Base-by-base conservation (phyloP, 805 yeast genomes). In the Lachancea nothofagi region DNA sequence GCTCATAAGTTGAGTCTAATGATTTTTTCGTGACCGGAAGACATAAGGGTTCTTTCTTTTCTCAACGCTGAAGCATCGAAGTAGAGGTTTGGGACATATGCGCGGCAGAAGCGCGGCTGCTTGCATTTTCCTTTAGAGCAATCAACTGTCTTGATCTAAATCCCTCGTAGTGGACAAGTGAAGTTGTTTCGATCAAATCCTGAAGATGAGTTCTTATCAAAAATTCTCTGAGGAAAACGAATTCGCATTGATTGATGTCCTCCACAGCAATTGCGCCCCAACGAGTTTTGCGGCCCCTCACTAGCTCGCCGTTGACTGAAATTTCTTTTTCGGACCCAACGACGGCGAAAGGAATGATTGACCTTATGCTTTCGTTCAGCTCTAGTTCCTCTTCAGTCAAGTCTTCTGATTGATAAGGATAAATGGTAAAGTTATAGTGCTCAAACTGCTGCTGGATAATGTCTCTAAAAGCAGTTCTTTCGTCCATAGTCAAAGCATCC, bases 251-350 rank as follows among this genome's bases (percentile, higher is more conserved):
- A 40, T 82, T 77, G 39, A 86, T 88, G 66, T 93, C 96, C 67
- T 89, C 97, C 45, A 93, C 86, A 62, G 88, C 85, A 56, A 90
- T 83, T 13, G 83, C 74, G 18, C 97, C 97, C 96, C 96, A 90
- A 59, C 82, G 80, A 41, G 94, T 88, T 67, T 84, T 80, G 67
- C 97, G 80, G 36, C 96, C 96, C 54, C 90, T 82, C 33, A 88
- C 83, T 19, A 74, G 67, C 54, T 81, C 84, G 30, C 96, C 96
- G 55, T 80, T 78, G 39, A 83, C 71, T 40, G 77, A 74, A 47
- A 85, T 75, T 52, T 82, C 82, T 42, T 73, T 77, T 60, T 87
- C 94, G 9, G 95, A 82, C 31, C 97, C 98, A 42, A 89, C 87
- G 27, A 90, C 78, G 1, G 97, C 97, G 69, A 93, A 90, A 20